phyloP scores from a whole-genome alignment of 2,329 filamentous ascomycete species.

The Metarhizium rileyi region DNA sequence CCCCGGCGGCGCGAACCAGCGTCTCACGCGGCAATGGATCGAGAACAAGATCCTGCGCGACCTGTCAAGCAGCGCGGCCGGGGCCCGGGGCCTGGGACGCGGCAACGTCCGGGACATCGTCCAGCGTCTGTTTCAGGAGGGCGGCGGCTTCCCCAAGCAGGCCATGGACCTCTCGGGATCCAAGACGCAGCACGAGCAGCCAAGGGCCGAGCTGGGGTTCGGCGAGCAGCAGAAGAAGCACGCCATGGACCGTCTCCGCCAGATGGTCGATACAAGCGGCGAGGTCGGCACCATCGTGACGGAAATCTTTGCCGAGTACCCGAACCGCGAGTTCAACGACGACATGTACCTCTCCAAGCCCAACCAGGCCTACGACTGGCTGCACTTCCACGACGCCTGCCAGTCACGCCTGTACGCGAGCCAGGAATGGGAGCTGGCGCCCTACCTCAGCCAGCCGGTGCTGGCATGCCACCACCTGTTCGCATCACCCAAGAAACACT shows the following conservation, averaged over 20 bases:
- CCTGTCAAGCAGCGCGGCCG: constrained; percentile 59
- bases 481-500: constrained; percentile 54
- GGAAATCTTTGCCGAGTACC: constrained; percentile 81
- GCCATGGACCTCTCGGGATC: constrained; percentile 29
- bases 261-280: constrained; percentile 71
- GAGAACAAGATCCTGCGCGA: constrained; percentile 62
- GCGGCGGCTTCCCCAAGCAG: constrained; percentile 63
- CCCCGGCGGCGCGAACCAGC: constrained; percentile 26
- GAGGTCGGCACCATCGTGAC: constrained; percentile 70
- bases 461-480: constrained; percentile 90
- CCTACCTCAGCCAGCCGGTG: constrained; percentile 78
- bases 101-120: constrained; percentile 68
- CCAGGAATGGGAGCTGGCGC: constrained; percentile 86
- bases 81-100: constrained; percentile 60
- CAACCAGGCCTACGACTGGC: constrained; percentile 81
- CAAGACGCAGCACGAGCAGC: constrained; percentile 42
- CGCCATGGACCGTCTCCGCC: constrained; percentile 59
- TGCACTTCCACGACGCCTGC: constrained; percentile 82
- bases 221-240: constrained; percentile 63
- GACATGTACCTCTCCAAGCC: constrained; percentile 87
- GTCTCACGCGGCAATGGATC: constrained; percentile 66
- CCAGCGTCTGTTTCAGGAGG: constrained; percentile 67
- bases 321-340: constrained; percentile 82
- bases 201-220: constrained; percentile 55
- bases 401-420: constrained; percentile 69